Percentiles rank a stretch among this genome's conserved stretches.
Conservation (phyloP, 345 rosid genomes). For the Eucalyptus urophylla region DNA sequence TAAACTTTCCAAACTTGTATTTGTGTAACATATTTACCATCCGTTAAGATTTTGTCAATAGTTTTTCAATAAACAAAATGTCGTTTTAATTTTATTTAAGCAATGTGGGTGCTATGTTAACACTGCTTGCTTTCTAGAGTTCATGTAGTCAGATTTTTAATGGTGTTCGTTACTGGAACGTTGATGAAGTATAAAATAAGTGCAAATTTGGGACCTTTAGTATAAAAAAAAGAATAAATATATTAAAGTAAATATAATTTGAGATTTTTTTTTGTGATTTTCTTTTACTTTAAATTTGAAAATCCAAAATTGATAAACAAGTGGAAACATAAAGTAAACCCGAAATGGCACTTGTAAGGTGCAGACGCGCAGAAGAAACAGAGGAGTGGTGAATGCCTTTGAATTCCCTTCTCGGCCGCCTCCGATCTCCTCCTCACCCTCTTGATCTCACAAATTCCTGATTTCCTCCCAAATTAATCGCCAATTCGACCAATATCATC, state of each 20-base stretch:
- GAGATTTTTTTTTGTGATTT: not conserved
- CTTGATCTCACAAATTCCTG: not conserved
- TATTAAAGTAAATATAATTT: no score
- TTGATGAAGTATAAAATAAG: no score
- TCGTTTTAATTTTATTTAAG: no score
- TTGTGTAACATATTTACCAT: no score
- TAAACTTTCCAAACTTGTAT: no score
- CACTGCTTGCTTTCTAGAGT: accelerated
- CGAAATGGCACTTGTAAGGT: not conserved
- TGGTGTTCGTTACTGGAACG: accelerated
- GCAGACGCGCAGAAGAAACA: not conserved
- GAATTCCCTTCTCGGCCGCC: not conserved
- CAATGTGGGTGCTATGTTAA: no score
- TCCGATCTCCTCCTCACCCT: not conserved
- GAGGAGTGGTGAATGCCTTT: not conserved
- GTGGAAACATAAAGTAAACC: not conserved
- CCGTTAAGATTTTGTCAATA: accelerated
- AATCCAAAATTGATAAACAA: not conserved
- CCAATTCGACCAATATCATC: not conserved
- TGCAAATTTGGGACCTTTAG: not conserved
- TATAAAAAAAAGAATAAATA: not conserved
- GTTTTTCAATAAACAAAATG: no score
- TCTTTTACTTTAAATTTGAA: not conserved
- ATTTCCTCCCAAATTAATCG: not conserved
- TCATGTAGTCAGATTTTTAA: no score